These are phyloP conservation scores for Zhuliangozyma blackwelliae DNA, from an alignment of 1,139 yeast genomes.

Conservation along the genomic window DNA sequence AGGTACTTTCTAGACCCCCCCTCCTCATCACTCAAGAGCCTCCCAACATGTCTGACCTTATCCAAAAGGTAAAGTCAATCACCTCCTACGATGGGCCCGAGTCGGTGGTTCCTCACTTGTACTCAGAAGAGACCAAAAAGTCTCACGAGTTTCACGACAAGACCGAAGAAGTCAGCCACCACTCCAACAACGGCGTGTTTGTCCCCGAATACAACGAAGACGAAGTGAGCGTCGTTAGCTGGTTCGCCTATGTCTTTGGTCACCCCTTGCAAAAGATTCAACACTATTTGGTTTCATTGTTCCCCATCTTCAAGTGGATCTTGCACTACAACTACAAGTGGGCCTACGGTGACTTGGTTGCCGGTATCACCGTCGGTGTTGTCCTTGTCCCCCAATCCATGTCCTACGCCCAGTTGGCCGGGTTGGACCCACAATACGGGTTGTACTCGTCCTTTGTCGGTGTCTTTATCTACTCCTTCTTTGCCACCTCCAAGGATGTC, in stretches of 20 bases:
- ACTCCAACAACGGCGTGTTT: constrained; percentile 6
- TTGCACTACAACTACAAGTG: constrained; percentile 76
- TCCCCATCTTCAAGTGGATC: constrained; percentile 81
- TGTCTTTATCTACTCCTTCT: constrained; percentile 80
- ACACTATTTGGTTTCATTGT: constrained; percentile 56
- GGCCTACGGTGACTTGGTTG: constrained; percentile 79
- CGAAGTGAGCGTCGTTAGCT: constrained; percentile 44
- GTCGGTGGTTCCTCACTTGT: constrained; percentile 19
- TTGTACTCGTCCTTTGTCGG: constrained; percentile 91
- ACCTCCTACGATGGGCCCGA: constrained; percentile 11
- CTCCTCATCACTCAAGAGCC: no score
- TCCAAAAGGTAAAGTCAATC: constrained; percentile 9
- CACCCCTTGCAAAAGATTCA: constrained; percentile 38
- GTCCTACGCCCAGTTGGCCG: constrained; percentile 91
- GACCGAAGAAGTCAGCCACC: constrained; percentile 2
- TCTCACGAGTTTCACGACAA: constrained; percentile 12
- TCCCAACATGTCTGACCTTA: constrained; percentile 8
- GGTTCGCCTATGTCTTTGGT: constrained; percentile 30
- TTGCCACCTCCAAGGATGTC: constrained; percentile 94
- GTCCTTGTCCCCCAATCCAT: constrained; percentile 93
- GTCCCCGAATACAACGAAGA: constrained; percentile 42
- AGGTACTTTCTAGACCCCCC: no score
- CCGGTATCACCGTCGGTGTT: constrained; percentile 90
- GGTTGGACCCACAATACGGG: constrained; percentile 78
- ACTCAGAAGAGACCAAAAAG: constrained; percentile 11